Evolutionary conservation across 352 stramenopile genomes (phyloP).

Genomic region (Hyaloperonospora arabidopsidis): DNA sequence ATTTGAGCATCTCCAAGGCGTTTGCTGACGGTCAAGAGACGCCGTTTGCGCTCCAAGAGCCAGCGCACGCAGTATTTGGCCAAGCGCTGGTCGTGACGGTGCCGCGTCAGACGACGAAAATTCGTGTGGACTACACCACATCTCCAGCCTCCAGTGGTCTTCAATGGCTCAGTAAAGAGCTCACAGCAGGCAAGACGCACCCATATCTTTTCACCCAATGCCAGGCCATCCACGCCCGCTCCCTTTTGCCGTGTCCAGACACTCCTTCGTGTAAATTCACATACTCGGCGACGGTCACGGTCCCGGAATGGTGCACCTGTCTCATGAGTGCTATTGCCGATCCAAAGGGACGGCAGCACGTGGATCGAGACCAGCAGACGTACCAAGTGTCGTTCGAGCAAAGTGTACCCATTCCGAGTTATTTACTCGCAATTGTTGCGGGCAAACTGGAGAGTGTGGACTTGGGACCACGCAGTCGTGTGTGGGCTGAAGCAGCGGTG

Average conservation of each 20-base stretch:
- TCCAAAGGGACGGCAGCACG: conserved; percentile 18
- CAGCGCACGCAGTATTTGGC: conserved; percentile 56
- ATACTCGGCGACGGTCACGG: conserved; percentile 87
- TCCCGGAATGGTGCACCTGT: conserved; percentile 88
- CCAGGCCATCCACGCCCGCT: conserved; percentile 92
- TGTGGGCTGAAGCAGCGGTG: conserved; percentile 93
- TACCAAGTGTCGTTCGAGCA: conserved; percentile 81
- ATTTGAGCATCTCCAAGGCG: conserved; percentile 60
- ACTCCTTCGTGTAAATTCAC: conserved; percentile 90
- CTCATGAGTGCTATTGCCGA: conserved; percentile 86
- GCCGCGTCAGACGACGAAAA: conserved; percentile 33
- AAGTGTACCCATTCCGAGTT: conserved; percentile 90
- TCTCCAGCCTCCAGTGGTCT: conserved; percentile 60
- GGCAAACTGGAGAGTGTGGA: conserved; percentile 86
- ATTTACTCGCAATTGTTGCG: conserved; percentile 92
- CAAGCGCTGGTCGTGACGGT: conserved; percentile 47
- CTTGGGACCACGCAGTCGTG: conserved; percentile 73
- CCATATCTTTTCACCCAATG: conserved; percentile 94
- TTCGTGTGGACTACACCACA: conserved; percentile 79
- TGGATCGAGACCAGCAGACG: conserved; percentile 19
- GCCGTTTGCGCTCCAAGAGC: conserved; percentile 51
- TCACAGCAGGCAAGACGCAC: conserved; percentile 90
- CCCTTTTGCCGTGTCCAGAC: conserved; percentile 94
- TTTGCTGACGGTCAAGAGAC: conserved; percentile 40
- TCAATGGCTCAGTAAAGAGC: conserved; percentile 89